phyloP scores from a whole-genome alignment of 1,284 basidiomycete species.

The Cutaneotrichosporon mucoides region DNA sequence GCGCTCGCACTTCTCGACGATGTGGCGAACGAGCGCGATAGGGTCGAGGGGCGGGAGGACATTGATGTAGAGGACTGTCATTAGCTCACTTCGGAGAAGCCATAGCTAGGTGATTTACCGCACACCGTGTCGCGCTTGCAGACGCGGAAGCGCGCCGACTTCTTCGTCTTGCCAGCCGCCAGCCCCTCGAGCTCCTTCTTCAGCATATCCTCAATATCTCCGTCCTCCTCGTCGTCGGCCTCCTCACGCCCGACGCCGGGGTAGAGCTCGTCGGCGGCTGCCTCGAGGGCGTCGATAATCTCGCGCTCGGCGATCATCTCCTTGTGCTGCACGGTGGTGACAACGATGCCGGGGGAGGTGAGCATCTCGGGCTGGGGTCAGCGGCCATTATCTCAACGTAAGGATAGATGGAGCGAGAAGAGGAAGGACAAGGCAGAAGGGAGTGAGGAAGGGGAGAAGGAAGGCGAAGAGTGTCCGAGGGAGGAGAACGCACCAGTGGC shows the following conservation, averaged over 20 bases:
- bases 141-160: conserved; percentile 37
- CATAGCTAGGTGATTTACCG: conserved; percentile 20
- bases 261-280: conserved; percentile 42
- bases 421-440: too few species aligned
- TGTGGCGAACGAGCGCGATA: conserved; percentile 27
- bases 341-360: conserved; percentile 31
- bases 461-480: too few species aligned
- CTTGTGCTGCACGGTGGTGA: conserved; percentile 37
- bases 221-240: conserved; percentile 24
- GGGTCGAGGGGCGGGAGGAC: conserved; percentile 22
- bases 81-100: background rate
- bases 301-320: conserved; percentile 41
- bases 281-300: conserved; percentile 38
- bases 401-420: too few species aligned
- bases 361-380: conserved; percentile 33
- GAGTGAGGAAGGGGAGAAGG: too few species aligned
- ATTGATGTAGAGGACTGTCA: conserved; percentile 32
- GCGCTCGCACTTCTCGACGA: conserved; percentile 35
- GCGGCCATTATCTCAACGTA: background rate
- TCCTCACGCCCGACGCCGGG: conserved; percentile 29
- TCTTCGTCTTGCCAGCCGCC: conserved; percentile 18
- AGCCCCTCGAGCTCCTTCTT: conserved; percentile 36
- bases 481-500: conserved; percentile 12
- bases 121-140: conserved; percentile 27
- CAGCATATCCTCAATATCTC: conserved; percentile 40